These are phyloP conservation scores for Clonostachys chloroleuca DNA, from an alignment of 2,329 filamentous ascomycete genomes.

Conservation along the genomic window DNA sequence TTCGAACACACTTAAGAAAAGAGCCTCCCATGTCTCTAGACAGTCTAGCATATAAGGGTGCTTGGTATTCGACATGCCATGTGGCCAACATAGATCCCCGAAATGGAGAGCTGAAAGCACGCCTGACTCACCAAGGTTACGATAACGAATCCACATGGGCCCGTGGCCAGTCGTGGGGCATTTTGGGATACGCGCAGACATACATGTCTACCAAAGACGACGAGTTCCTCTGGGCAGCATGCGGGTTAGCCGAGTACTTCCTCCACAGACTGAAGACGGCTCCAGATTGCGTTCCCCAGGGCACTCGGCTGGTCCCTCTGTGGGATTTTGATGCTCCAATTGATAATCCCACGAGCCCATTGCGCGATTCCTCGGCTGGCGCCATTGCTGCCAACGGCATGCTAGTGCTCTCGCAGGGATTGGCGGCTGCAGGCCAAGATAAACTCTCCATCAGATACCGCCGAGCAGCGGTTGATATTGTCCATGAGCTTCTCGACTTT, in stretches of 20 bases:
- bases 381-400: conserved; percentile 35
- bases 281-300: conserved; percentile 7
- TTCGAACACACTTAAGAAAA: conserved; percentile 25
- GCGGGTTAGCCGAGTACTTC: conserved; percentile 41
- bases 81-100: conserved; percentile 38
- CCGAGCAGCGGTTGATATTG: conserved; percentile 17
- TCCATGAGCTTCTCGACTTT: conserved; percentile 19
- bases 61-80: conserved; percentile 27
- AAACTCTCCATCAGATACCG: conserved; percentile 14
- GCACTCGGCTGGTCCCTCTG: conserved; percentile 14
- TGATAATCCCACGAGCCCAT: conserved; percentile 12
- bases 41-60: conserved; percentile 8
- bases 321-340: conserved; percentile 44
- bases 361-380: conserved; percentile 29
- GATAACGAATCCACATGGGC: conserved; percentile 39
- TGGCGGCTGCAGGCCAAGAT: conserved; percentile 9
- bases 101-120: conserved; percentile 28
- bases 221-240: conserved; percentile 33
- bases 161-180: conserved; percentile 43
- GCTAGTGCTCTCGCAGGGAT: conserved; percentile 27
- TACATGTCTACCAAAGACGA: conserved; percentile 39
- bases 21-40: conserved; percentile 14
- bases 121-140: conserved; percentile 40
- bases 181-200: conserved; percentile 42
- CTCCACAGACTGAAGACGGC: conserved; percentile 25